phyloP scores from a whole-genome alignment of 495 filamentous ascomycete genomes.

The Talaromyces stipitatus region DNA sequence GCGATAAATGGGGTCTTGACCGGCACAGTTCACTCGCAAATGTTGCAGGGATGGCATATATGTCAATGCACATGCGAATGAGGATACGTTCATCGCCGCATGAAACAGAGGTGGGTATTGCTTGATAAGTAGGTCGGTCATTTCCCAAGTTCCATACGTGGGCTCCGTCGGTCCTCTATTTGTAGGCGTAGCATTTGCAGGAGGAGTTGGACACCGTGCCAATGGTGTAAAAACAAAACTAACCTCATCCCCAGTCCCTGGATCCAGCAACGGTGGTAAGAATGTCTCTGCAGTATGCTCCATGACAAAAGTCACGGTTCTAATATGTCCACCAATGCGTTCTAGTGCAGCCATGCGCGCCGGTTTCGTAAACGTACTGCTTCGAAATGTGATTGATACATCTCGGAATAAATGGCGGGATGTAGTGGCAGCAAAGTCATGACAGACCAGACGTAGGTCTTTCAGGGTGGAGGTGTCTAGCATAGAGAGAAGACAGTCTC shows the following conservation, averaged over 20 bases:
- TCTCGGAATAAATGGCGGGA: slow-evolving; percentile 44
- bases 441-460: slow-evolving; percentile 44
- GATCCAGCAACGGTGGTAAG: slow-evolving; percentile 67
- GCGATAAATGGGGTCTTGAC: slow-evolving; percentile 54
- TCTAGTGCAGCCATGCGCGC: slow-evolving; percentile 59
- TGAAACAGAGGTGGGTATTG: slow-evolving; percentile 81
- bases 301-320: slow-evolving; percentile 61
- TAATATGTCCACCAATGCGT: slow-evolving; percentile 63
- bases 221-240: slow-evolving; percentile 67
- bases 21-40: slow-evolving; percentile 63
- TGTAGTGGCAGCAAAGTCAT: slow-evolving; percentile 38
- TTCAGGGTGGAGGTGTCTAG: slow-evolving; percentile 33
- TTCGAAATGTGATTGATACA: slow-evolving; percentile 49
- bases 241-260: slow-evolving; percentile 60
- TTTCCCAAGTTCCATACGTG: slow-evolving; percentile 59
- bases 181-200: neutral
- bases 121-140: slow-evolving; percentile 61
- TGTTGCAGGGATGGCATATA: slow-evolving; percentile 56
- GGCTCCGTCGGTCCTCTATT: slow-evolving; percentile 27
- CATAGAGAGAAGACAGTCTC: slow-evolving; percentile 31
- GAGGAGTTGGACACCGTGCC: slow-evolving; percentile 5
- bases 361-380: slow-evolving; percentile 61
- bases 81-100: slow-evolving; percentile 71
- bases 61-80: slow-evolving; percentile 64
- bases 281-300: slow-evolving; percentile 65